These are phyloP conservation scores for Sporodiniella umbellata DNA, from an alignment of 371 early-diverging fungal genomes.

Conservation along the genomic window DNA sequence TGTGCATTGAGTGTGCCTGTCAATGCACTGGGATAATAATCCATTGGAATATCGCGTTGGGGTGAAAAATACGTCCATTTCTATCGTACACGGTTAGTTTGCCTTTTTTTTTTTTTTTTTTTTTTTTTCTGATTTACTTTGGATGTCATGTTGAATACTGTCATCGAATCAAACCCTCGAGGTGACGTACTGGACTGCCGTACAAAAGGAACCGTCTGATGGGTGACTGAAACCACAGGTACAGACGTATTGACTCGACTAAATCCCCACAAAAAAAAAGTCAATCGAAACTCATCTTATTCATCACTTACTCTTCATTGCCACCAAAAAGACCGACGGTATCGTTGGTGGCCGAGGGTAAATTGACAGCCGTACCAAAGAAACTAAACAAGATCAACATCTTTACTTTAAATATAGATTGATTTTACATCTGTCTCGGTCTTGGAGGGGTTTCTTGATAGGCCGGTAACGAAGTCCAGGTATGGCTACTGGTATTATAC, in stretches of 20 bases:
- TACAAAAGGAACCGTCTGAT: not conserved
- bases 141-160: not conserved
- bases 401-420: too few species aligned
- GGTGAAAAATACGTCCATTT: not conserved
- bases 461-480: conserved; percentile 1
- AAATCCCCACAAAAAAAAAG: not conserved
- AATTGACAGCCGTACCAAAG: not conserved
- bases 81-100: not conserved
- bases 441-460: too few species aligned
- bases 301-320: not conserved
- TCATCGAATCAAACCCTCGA: not conserved
- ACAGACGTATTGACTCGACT: not conserved
- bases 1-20: not conserved
- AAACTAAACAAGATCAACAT: not conserved
- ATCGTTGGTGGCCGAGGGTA: not conserved
- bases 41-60: not conserved
- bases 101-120: not conserved
- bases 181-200: not conserved
- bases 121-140: not conserved
- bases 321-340: conserved; percentile 4
- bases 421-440: too few species aligned
- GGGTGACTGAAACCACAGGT: not conserved
- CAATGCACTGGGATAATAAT: not conserved
- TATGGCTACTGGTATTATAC: not conserved
- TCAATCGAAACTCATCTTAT: not conserved